phyloP scores from a whole-genome alignment of 2,329 filamentous ascomycete genomes.

The Davidsoniella virescens region DNA sequence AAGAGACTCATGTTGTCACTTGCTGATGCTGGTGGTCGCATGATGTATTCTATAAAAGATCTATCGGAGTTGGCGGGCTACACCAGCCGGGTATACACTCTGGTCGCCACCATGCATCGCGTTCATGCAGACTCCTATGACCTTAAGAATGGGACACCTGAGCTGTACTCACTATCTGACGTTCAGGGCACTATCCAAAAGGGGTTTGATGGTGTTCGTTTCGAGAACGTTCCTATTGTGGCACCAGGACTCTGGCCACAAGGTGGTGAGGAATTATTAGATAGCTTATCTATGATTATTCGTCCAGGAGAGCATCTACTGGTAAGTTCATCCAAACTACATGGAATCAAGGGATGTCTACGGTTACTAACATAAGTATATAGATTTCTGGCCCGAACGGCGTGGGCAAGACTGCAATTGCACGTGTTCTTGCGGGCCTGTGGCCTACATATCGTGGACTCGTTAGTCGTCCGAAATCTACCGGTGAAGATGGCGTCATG shows the following conservation, averaged over 20 bases:
- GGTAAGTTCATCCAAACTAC: conserved; percentile 21
- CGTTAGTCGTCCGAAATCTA: conserved; percentile 67
- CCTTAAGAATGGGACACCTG: conserved; percentile 46
- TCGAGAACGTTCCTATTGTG: conserved; percentile 86
- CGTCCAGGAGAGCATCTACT: conserved; percentile 83
- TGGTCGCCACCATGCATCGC: conserved; percentile 86
- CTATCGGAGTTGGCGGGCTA: conserved; percentile 89
- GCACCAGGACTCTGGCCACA: conserved; percentile 77
- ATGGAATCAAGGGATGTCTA: neutral
- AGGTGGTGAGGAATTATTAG: conserved; percentile 80
- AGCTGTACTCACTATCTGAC: conserved; percentile 79
- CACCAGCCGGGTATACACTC: conserved; percentile 86
- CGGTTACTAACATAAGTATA: no score
- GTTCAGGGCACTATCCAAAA: conserved; percentile 87
- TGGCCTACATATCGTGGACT: conserved; percentile 95
- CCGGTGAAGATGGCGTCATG: conserved; percentile 88
- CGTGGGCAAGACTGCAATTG: conserved; percentile 78
- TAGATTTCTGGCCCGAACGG: conserved; percentile 86
- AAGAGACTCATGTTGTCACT: conserved; percentile 95
- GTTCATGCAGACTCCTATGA: conserved; percentile 85
- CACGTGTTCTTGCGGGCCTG: conserved; percentile 73
- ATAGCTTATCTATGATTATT: conserved; percentile 77
- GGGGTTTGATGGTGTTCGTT: conserved; percentile 83
- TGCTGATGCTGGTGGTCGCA: conserved; percentile 85
- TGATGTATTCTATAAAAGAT: conserved; percentile 99